Base-by-base conservation (phyloP, 2,329 filamentous ascomycete genomes). In the Colletotrichum sansevieriae region DNA sequence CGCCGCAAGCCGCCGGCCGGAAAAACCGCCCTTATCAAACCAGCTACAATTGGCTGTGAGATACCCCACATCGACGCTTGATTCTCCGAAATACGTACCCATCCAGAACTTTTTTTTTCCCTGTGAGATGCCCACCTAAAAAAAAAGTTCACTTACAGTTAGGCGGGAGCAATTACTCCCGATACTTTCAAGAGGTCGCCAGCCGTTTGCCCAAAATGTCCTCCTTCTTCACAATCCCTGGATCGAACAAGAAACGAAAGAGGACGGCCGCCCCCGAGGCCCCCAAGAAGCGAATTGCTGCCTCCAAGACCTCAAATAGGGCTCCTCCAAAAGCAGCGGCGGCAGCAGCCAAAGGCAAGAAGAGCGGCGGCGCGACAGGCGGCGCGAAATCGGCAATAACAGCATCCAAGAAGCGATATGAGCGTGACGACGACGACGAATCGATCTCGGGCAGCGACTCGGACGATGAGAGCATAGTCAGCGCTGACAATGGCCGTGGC, bases 221-320 rank as follows among this genome's bases (percentile, higher is more conserved):
- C 76, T 97, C 95, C 44, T 99, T 98, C 82, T 99, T 99, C 82
- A 97, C 95, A 59, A 84, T 91, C 44, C 94, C 96, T 6, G 92
- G 92, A 46, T 91, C 92, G 58, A 92, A 95, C 77, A 93, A 93
- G 83, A 98, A 98, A 87, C 87, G 96, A 75, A 98, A 98, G 85
- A 88, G 95, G 70, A 76, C 83, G 7, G 79, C 83, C 65, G 84
- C 85, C 29, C 77, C 83, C 15, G 85, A 89, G 58, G 80, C 79
- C 6, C 86, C 88, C 2, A 90, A 90, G 78, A 91, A 90, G 76
- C 84, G 87, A 77, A 75, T 85, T 70, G 85, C 85, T 72, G 81
- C 83, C 60, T 77, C 84, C 35, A 85, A 84, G 71, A 68, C 79
- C 46, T 72, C 59, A 33, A 75, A 76, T 69, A 85, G 84, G 76